Conservation (phyloP, 805 yeast genomes). For the Candida namnaoensis region DNA sequence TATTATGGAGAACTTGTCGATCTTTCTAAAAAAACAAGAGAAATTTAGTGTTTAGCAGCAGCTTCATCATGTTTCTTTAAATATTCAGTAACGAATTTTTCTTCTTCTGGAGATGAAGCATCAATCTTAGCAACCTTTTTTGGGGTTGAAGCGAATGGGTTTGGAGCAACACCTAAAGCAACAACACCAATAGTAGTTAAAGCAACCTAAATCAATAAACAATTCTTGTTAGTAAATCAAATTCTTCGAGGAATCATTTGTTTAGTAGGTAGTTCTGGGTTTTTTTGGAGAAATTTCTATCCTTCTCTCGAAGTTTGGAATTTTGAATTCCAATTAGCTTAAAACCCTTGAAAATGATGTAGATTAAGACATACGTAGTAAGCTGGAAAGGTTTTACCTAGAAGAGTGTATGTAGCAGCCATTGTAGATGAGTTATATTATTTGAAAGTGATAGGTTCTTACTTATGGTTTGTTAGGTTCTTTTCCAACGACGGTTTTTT, state of each 20-base stretch:
- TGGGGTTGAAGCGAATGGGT: constrained; percentile 35
- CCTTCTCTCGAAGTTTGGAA: too few relatives aligned
- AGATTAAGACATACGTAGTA: constrained; percentile 44
- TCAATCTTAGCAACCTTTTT: constrained; percentile 32
- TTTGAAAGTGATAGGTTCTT: too few relatives aligned
- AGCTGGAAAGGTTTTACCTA: constrained; percentile 80
- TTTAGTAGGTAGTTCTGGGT: too few relatives aligned
- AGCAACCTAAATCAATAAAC: constrained; percentile 39
- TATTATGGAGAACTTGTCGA: too few relatives aligned
- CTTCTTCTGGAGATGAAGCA: constrained; percentile 83
- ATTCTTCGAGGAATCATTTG: too few relatives aligned
- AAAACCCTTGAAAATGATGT: too few relatives aligned
- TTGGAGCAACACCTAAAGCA: constrained; percentile 30
- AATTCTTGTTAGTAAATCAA: neutral
- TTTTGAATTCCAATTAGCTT: too few relatives aligned
- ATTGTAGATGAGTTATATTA: constrained; percentile 25
- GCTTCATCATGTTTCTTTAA: constrained; percentile 37
- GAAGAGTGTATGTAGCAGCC: constrained; percentile 80
- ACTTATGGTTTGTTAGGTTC: too few relatives aligned
- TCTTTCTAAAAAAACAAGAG: too few relatives aligned
- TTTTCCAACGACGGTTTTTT: too few relatives aligned
- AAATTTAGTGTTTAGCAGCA: constrained; percentile 17
- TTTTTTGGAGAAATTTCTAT: too few relatives aligned
- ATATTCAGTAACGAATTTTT: constrained; percentile 70
- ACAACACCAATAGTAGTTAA: constrained; percentile 73